Conservation (phyloP, 1,139 yeast species). For the Yamadazyma triangularis region DNA sequence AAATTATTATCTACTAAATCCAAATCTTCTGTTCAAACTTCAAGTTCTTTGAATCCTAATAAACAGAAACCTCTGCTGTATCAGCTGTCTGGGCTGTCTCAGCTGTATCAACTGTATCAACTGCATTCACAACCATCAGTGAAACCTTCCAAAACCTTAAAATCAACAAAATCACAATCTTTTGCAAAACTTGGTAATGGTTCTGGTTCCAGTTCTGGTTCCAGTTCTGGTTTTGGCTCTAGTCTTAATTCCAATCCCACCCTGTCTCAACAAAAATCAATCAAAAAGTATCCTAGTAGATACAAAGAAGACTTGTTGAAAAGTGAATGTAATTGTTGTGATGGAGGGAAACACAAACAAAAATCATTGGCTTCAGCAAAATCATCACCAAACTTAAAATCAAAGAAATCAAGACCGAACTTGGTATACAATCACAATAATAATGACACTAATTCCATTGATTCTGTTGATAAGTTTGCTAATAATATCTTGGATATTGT, state of each 20-base stretch:
- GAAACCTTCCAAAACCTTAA: neutral
- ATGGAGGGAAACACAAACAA: constrained; percentile 11
- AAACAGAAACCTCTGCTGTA: constrained; percentile 1
- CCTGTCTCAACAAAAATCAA: no score
- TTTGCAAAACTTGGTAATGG: no score
- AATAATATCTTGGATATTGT: constrained; percentile 16
- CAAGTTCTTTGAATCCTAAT: constrained; percentile 3
- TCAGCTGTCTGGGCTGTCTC: no score
- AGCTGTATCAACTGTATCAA: neutral
- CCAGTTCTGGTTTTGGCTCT: neutral
- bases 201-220: constrained; percentile 1
- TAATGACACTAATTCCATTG: constrained; percentile 11
- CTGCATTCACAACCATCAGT: neutral
- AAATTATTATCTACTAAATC: constrained; percentile 1
- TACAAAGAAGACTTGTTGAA: constrained; percentile 11
- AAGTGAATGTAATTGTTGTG: constrained; percentile 11
- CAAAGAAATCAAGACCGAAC: neutral
- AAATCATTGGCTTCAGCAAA: constrained; percentile 2
- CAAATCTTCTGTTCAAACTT: constrained; percentile 1
- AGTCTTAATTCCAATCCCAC: no score
- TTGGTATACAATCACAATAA: neutral
- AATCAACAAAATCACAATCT: neutral
- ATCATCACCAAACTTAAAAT: neutral
- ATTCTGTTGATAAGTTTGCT: constrained; percentile 16
- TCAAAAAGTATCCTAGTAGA: constrained; percentile 5